Evolutionary conservation across 495 filamentous ascomycete species (phyloP).

Genomic region (Pyrenula aspistea): DNA sequence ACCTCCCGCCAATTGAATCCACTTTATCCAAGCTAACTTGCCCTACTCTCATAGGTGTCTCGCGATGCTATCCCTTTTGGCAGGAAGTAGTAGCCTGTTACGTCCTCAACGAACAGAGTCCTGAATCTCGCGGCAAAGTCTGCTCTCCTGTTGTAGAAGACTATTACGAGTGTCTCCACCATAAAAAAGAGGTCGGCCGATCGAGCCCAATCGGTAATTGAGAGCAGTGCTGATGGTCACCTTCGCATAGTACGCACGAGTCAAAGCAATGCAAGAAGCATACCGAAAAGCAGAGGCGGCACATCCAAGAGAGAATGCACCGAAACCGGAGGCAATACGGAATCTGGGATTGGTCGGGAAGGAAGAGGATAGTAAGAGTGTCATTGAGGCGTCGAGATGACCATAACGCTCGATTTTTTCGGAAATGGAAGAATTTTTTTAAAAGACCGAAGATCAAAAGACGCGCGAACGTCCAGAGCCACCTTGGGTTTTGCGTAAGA

Average conservation of each 20-base stretch:
- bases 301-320: conserved; percentile 63
- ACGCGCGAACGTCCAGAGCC: too few species aligned
- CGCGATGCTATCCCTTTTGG: conserved; percentile 98
- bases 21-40: conserved; percentile 20
- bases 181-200: conserved; percentile 81
- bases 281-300: conserved; percentile 73
- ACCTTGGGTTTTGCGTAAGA: too few species aligned
- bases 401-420: too few species aligned
- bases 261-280: conserved; percentile 66
- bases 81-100: conserved; percentile 87
- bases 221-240: conserved; percentile 6
- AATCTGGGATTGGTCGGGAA: conserved; percentile 71
- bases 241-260: conserved; percentile 55
- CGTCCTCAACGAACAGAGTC: conserved; percentile 63
- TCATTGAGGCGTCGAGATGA: conserved; percentile 31
- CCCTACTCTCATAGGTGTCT: conserved; percentile 47
- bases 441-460: too few species aligned
- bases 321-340: conserved; percentile 65
- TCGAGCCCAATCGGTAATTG: conserved; percentile 1
- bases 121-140: conserved; percentile 77
- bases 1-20: too few species aligned
- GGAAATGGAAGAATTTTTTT: too few species aligned
- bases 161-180: conserved; percentile 97
- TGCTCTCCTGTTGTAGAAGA: conserved; percentile 84
- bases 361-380: conserved; percentile 63